phyloP scores from a whole-genome alignment of 495 filamentous ascomycete species.

The Penicillium canariense region DNA sequence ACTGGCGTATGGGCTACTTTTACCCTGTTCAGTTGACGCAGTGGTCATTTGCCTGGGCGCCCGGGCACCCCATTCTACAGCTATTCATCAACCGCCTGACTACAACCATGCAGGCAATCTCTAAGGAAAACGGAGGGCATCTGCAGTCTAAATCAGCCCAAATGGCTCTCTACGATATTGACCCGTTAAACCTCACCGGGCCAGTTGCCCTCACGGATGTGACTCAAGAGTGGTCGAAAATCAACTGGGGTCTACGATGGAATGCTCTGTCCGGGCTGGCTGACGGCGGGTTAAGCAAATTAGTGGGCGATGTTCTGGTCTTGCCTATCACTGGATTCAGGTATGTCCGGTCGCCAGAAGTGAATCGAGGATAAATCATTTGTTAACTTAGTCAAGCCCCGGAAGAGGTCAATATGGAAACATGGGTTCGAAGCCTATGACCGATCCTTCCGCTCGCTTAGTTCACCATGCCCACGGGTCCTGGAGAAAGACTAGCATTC shows the following conservation, averaged over 20 bases:
- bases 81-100: background rate
- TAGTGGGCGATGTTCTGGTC: background rate
- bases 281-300: background rate
- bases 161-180: background rate
- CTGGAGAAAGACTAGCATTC: background rate
- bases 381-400: background rate
- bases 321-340: background rate
- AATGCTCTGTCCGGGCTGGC: background rate
- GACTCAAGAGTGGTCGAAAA: background rate
- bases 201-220: background rate
- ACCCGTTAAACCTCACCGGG: background rate
- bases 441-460: background rate
- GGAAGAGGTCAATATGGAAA: slow-evolving; percentile 1
- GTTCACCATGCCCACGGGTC: background rate
- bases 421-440: slow-evolving; percentile 1
- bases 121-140: background rate
- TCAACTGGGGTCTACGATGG: background rate
- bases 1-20: slow-evolving; percentile 4
- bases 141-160: background rate
- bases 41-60: slow-evolving; percentile 4
- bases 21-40: background rate
- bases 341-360: background rate
- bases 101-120: background rate
- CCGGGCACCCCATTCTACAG: background rate
- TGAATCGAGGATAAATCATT: background rate